Evolutionary conservation across 176 grass and related monocot species (phyloP).

Genomic region (Elaeis guineensis): DNA sequence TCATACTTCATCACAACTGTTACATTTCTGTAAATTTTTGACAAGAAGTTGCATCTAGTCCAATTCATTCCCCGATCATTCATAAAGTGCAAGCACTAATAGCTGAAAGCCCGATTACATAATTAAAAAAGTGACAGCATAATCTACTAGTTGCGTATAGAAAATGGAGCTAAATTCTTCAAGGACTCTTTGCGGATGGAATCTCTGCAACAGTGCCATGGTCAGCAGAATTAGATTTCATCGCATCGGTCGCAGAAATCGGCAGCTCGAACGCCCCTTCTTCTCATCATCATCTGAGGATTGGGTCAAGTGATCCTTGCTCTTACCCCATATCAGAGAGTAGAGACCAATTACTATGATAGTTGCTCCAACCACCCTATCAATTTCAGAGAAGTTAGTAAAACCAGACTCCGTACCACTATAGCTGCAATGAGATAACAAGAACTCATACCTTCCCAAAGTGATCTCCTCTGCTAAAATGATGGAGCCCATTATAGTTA

Average conservation of each 20-base stretch:
- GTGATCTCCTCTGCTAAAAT: conserved; percentile 56
- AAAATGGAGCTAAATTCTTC: background rate
- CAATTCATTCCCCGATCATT: too few species aligned
- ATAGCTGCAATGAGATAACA: too few species aligned
- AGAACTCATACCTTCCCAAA: conserved; percentile 46
- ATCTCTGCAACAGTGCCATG: conserved; percentile 16
- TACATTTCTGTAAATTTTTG: too few species aligned
- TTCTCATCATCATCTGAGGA: conserved; percentile 11
- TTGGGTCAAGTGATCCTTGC: conserved; percentile 29
- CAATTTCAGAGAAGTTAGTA: background rate
- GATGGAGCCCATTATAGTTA: conserved; percentile 43
- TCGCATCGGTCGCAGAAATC: background rate
- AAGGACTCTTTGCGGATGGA: conserved; percentile 10
- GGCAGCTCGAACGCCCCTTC: conserved; percentile 16
- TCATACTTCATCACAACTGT: too few species aligned
- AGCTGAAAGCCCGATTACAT: too few species aligned
- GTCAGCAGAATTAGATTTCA: conserved; percentile 11
- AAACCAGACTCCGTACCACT: too few species aligned
- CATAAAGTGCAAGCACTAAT: too few species aligned
- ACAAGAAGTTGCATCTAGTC: too few species aligned
- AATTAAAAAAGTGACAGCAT: too few species aligned
- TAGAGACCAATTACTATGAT: conserved; percentile 65
- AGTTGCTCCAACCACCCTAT: conserved; percentile 50
- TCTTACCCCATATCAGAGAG: conserved; percentile 76
- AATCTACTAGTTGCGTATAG: too few species aligned